These are phyloP conservation scores for Aspergillus arachidicola DNA, from an alignment of 2,329 filamentous ascomycete genomes.

Conservation along the genomic window DNA sequence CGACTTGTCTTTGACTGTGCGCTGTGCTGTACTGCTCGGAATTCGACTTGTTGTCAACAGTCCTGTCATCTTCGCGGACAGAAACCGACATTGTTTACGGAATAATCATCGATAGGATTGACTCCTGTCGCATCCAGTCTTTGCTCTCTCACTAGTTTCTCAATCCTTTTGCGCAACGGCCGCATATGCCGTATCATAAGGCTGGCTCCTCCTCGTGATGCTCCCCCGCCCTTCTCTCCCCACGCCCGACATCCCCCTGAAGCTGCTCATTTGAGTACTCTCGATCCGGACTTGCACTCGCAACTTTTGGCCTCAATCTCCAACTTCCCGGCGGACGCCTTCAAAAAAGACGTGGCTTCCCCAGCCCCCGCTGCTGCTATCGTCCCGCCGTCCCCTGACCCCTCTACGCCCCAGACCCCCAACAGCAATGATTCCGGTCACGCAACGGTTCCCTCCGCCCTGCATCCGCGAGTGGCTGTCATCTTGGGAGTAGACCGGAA, in stretches of 20 bases:
- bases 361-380: constrained; percentile 27
- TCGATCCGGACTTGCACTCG: constrained; percentile 15
- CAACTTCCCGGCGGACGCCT: constrained; percentile 19
- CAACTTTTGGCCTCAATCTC: constrained; percentile 14
- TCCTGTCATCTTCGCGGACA: neutral
- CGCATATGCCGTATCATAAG: constrained; percentile 42
- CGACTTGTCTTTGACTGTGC: neutral
- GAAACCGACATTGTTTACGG: neutral
- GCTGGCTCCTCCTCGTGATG: constrained; percentile 44
- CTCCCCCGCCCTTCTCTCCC: constrained; percentile 37
- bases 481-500: constrained; percentile 71
- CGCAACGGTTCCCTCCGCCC: constrained; percentile 36
- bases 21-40: neutral
- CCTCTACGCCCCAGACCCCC: constrained; percentile 32
- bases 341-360: constrained; percentile 34
- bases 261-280: constrained; percentile 29
- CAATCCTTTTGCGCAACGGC: constrained; percentile 31
- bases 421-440: constrained; percentile 33
- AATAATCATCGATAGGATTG: neutral
- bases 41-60: neutral
- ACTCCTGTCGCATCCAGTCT: neutral
- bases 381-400: constrained; percentile 33
- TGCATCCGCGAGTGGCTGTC: constrained; percentile 78
- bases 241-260: constrained; percentile 28
- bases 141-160: neutral